These are phyloP conservation scores for Senna tora DNA, from an alignment of 306 rosid genomes.

Conservation along the genomic window DNA sequence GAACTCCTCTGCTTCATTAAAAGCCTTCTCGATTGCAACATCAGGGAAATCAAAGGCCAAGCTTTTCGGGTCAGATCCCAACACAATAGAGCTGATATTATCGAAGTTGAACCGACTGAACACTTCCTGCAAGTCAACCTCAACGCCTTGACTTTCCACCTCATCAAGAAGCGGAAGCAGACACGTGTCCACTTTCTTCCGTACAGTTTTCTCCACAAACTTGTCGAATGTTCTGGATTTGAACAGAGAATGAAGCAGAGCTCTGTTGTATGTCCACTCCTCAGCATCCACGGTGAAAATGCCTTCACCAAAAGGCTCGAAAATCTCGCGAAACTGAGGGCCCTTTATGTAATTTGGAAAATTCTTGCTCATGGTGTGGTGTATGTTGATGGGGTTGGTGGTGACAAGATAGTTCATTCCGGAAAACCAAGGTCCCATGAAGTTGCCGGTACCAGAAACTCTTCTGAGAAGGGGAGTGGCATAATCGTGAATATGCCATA, in stretches of 20 bases:
- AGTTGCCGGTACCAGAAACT: constrained; percentile 29
- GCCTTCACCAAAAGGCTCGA: constrained; percentile 34
- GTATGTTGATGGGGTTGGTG: constrained; percentile 45
- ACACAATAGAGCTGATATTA: not conserved
- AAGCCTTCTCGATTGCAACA: constrained; percentile 15
- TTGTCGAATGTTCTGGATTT: not conserved
- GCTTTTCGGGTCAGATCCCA: constrained; percentile 1
- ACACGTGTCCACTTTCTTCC: not conserved
- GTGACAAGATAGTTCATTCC: constrained; percentile 28
- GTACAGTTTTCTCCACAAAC: not conserved
- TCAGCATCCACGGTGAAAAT: constrained; percentile 24
- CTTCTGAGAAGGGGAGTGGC: not conserved
- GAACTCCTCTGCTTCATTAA: not conserved
- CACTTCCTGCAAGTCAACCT: constrained; percentile 1
- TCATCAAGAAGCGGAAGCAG: constrained; percentile 6
- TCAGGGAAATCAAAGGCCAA: not conserved
- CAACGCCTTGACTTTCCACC: not conserved
- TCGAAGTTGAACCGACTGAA: constrained; percentile 3
- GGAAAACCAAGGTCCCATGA: constrained; percentile 49
- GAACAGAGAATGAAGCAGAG: not conserved
- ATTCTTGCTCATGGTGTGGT: constrained; percentile 34
- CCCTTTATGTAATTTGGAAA: constrained; percentile 36
- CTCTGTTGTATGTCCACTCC: constrained; percentile 31
- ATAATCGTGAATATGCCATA: constrained; percentile 32
- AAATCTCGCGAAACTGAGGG: constrained; percentile 18